Evolutionary conservation across 108 stramenopile species (phyloP), one percentile per base, ranked within the genome.

Genomic region (Pseudonitzschia multiseries): DNA sequence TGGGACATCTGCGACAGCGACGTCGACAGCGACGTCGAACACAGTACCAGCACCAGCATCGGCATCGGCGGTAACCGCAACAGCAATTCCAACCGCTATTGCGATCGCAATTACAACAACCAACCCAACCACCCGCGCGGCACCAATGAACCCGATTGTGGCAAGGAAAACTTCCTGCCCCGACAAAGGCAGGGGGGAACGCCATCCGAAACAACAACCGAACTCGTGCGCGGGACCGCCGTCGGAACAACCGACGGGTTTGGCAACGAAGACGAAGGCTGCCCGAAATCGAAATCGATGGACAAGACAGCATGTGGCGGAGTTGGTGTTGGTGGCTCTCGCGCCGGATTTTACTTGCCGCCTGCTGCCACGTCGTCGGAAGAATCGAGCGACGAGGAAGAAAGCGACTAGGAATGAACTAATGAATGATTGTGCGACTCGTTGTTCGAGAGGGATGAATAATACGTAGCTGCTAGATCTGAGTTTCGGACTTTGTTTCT

Each of bases 291-390:
- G 61, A 28, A 63, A 54, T 8, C 22, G 53, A 54, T 54, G 53
- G 8, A 24, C 14, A n/a, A n/a, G n/a, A n/a, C n/a, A n/a, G n/a
- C n/a, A n/a, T n/a, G n/a, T n/a, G n/a, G n/a, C n/a, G n/a, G n/a
- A n/a, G n/a, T n/a, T n/a, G n/a, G n/a, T n/a, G n/a, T n/a, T n/a
- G 24, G 53, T 54, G 36, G 36, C 2, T 5, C 4, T 36, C 4
- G 6, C 36, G 36, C 36, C 24, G 66, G 66, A 28, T 67, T 67
- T 67, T 67, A 48, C 28, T 21, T 67, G 28, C n/a, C 66, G 40
- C 66, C 66, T 13, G 46, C 66, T 15, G 42, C 22, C 3, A 24
- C 66, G 24, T 67, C 66, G 18, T 67, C 66, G 46, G 66, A 67
- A 67, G 22, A 21, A n/a, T 40, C 33, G 15, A 40, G 36, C 46